Base-by-base conservation (phyloP, 2,329 filamentous ascomycete species). In the Colletotrichum camelliae region DNA sequence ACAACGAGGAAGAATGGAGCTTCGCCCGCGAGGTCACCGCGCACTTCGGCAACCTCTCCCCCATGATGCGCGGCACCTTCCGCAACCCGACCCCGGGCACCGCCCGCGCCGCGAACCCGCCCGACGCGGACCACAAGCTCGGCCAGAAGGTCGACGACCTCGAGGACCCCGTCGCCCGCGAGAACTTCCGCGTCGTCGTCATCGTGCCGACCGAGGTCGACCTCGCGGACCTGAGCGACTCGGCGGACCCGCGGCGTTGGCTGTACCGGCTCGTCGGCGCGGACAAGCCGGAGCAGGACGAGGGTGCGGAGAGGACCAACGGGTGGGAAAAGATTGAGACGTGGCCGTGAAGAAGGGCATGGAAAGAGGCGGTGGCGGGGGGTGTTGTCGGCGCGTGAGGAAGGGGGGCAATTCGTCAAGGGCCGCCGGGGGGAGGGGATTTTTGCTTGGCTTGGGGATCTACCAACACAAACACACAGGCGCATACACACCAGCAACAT, bases 21-120 rank as follows among this genome's bases (percentile, higher is more conserved):
- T 98, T 95, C 93, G 86, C 87, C 62, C 93, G 88, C 77, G 96
- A 98, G 85, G 84, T 98, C 48, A 96, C 94, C 67, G 94, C 91
- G 65, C 95, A 97, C 83, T 98, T 98, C 90, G 96, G 95, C 24
- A 98, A 98, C 83, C 85, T 97, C 79, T 93, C 91, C 79, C 96
- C 96, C 8, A 87, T 88, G 1, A 95, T 98, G 92, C 90, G 96
- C 82, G 94, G 94, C 12, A 90, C 91, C 10, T 96, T 96, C 83
- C 93, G 92, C 84, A 92, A 94, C 82, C 90, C 97, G 81, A 87
- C 90, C 7, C 93, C 94, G 0, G 94, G 94, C 0, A 87, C 88
- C 77, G 89, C 92, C 65, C 82, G 94, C 79, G 84, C 89, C 78
- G 78, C 91, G 81, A 80, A 89, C 79, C 83, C 89, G 78, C 35